These are phyloP conservation scores for Pseudoneurospora amorphoporcata DNA, from an alignment of 495 filamentous ascomycete species.

Conservation along the genomic window DNA sequence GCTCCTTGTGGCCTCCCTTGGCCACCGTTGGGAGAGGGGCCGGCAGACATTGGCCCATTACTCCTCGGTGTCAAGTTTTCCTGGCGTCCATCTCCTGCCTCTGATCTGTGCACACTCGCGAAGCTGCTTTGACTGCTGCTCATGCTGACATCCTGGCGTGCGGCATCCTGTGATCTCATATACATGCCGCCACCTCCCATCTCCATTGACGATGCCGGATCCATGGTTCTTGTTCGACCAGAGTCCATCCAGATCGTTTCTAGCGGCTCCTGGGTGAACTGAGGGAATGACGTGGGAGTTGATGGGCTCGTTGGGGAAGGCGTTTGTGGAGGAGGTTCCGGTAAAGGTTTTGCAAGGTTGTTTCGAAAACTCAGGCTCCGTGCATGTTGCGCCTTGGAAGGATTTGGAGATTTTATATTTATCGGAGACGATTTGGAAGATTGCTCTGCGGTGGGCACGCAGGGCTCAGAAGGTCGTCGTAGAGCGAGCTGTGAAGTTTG, in stretches of 20 bases:
- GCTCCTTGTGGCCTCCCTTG: conserved; percentile 33
- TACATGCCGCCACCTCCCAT: conserved; percentile 20
- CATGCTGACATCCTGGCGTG: conserved; percentile 19
- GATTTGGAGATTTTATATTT: conserved; percentile 7
- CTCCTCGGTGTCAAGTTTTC: conserved; percentile 40
- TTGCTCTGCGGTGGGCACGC: conserved; percentile 11
- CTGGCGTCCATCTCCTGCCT: conserved; percentile 34
- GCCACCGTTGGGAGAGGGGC: conserved; percentile 30
- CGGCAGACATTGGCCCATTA: conserved; percentile 42
- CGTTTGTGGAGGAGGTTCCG: conserved; percentile 34
- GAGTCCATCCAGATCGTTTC: conserved; percentile 23
- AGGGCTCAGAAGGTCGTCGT: conserved; percentile 18
- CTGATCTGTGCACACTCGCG: conserved; percentile 25
- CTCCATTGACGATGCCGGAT: conserved; percentile 44
- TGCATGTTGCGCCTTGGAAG: conserved; percentile 31
- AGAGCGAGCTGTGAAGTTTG: conserved; percentile 23
- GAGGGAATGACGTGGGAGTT: conserved; percentile 15
- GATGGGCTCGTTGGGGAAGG: conserved; percentile 28
- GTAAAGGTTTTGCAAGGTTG: conserved; percentile 42
- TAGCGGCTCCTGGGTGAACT: conserved; percentile 9
- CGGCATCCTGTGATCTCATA: conserved; percentile 12
- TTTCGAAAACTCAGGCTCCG: conserved; percentile 39
- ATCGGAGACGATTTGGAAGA: conserved; percentile 18
- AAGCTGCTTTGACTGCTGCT: conserved; percentile 51
- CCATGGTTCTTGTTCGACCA: conserved; percentile 47